Conservation (phyloP, 345 rosid species). For the Lenwebbia sp. region DNA sequence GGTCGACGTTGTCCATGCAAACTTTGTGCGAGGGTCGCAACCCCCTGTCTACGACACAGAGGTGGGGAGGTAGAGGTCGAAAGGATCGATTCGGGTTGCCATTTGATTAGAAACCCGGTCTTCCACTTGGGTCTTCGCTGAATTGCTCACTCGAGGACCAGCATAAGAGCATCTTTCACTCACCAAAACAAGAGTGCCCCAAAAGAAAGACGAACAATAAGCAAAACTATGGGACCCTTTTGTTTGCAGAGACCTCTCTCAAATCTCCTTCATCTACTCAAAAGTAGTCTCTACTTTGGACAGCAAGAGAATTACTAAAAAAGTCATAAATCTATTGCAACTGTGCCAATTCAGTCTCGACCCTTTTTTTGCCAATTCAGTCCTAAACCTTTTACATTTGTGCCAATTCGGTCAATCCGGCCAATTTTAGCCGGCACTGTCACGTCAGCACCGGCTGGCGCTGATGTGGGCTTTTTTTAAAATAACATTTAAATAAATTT, state of each 20-base stretch:
- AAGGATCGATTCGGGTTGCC: background rate
- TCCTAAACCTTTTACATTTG: too few species aligned
- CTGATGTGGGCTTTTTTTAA: too few species aligned
- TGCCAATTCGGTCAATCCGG: too few species aligned
- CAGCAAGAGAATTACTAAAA: too few species aligned
- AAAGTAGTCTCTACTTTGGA: constrained; percentile 27
- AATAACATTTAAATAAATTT: too few species aligned
- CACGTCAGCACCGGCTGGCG: too few species aligned
- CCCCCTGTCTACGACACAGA: background rate
- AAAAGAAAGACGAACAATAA: background rate
- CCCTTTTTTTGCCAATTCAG: too few species aligned
- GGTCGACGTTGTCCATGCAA: background rate
- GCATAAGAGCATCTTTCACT: background rate
- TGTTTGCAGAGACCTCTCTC: constrained; percentile 41
- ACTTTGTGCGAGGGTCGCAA: background rate
- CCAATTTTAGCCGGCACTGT: too few species aligned
- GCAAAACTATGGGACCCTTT: background rate
- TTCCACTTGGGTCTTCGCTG: background rate
- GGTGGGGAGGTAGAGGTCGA: background rate
- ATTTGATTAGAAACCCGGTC: background rate
- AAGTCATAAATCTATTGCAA: too few species aligned
- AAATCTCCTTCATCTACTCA: constrained; percentile 41
- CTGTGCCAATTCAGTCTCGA: too few species aligned
- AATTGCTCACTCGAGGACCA: background rate
- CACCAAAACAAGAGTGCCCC: background rate